Evolutionary conservation across 1,284 basidiomycete genomes (phyloP).

Genomic region (Chondrostereum purpureum): DNA sequence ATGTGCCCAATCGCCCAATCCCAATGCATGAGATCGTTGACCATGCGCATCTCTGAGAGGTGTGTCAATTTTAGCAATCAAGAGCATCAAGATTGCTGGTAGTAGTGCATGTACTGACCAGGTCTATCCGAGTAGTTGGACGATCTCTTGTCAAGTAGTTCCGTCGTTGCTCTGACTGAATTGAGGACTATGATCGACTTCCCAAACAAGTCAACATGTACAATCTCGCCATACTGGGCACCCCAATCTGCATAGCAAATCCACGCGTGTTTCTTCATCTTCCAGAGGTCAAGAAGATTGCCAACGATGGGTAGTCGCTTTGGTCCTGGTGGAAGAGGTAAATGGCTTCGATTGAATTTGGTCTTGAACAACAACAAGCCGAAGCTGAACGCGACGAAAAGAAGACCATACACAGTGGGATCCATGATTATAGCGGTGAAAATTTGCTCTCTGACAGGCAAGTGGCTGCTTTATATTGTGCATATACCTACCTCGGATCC

Average conservation of each 20-base stretch:
- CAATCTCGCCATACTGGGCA: background rate
- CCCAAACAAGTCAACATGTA: background rate
- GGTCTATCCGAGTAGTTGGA: slow-evolving; percentile 41
- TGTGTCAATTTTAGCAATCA: slow-evolving; percentile 6
- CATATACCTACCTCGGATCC: no score
- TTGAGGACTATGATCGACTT: slow-evolving; percentile 29
- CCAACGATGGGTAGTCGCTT: background rate
- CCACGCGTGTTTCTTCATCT: background rate
- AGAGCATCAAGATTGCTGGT: slow-evolving; percentile 27
- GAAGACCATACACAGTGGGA: no score
- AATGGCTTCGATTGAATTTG: no score
- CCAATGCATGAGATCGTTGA: slow-evolving; percentile 1
- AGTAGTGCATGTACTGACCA: slow-evolving; percentile 33
- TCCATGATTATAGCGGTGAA: no score
- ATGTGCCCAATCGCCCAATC: background rate
- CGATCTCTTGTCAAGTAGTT: slow-evolving; percentile 41
- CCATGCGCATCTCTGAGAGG: background rate
- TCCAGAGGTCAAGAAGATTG: background rate
- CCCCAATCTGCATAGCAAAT: slow-evolving; percentile 1
- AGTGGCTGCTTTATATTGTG: no score
- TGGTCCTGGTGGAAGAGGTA: background rate
- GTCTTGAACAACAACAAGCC: no score
- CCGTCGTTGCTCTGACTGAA: slow-evolving; percentile 29
- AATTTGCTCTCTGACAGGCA: no score
- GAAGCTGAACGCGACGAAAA: no score